Evolutionary conservation across 1,284 basidiomycete genomes (phyloP).

Genomic region (Ustilago curta): DNA sequence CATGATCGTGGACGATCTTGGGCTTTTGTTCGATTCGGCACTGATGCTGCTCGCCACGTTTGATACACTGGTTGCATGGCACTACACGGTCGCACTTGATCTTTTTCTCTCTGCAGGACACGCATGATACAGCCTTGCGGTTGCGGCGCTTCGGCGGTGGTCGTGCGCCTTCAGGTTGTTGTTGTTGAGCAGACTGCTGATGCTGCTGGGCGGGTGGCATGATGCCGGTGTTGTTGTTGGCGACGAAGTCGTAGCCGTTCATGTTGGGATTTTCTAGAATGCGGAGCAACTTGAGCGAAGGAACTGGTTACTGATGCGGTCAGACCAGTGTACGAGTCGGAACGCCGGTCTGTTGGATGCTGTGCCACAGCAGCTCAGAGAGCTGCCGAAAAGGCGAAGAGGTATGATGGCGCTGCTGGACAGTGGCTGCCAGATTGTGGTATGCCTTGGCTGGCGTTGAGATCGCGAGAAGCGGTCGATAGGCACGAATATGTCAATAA

Average conservation of each 20-base stretch:
- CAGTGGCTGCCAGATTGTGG: not conserved
- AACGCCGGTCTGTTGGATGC: not conserved
- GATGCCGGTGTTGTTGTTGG: slow-evolving; percentile 15
- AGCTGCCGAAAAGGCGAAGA: not conserved
- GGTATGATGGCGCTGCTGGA: not conserved
- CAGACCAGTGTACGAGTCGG: not conserved
- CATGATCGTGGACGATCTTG: slow-evolving; percentile 32
- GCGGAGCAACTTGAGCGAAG: not conserved
- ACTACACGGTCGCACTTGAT: slow-evolving; percentile 65
- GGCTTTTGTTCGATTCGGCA: slow-evolving; percentile 61
- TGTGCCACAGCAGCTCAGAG: too few relatives aligned
- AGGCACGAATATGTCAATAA: not conserved
- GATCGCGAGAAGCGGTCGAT: slow-evolving; percentile 7
- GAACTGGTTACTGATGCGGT: not conserved
- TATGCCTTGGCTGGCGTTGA: slow-evolving; percentile 1
- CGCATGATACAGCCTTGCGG: slow-evolving; percentile 62
- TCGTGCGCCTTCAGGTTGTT: slow-evolving; percentile 29
- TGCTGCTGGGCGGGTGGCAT: slow-evolving; percentile 21
- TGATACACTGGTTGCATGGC: slow-evolving; percentile 66
- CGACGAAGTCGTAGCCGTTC: slow-evolving; percentile 22
- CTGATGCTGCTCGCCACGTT: slow-evolving; percentile 60
- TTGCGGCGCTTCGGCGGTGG: slow-evolving; percentile 61
- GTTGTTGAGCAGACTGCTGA: slow-evolving; percentile 8
- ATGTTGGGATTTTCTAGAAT: slow-evolving; percentile 9
- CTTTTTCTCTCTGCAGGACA: slow-evolving; percentile 63